phyloP scores from a whole-genome alignment of 768 basidiomycete species.

The Boletus speciosus region DNA sequence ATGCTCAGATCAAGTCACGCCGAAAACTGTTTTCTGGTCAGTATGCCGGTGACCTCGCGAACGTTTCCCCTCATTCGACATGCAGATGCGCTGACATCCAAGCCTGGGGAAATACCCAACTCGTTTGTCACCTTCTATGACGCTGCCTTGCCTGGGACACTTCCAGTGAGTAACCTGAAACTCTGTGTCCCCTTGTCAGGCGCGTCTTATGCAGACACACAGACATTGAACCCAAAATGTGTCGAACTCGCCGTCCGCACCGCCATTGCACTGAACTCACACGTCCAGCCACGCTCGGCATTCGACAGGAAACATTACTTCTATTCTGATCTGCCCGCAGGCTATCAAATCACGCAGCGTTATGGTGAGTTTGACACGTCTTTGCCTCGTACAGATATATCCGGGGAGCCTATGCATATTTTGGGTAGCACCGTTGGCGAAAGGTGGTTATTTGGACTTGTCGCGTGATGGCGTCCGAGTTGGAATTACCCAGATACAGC shows the following conservation, averaged over 20 bases:
- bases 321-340: constrained; percentile 89
- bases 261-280: constrained; percentile 68
- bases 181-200: background rate
- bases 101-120: constrained; percentile 58
- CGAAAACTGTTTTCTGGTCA: constrained; percentile 83
- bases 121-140: constrained; percentile 74
- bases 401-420: background rate
- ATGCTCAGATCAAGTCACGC: constrained; percentile 87
- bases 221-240: constrained; percentile 56
- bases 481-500: constrained; percentile 90
- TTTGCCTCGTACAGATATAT: background rate
- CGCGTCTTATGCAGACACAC: background rate
- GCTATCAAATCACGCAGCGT: constrained; percentile 97
- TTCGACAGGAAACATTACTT: constrained; percentile 99
- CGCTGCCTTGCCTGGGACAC: constrained; percentile 88
- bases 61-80: background rate
- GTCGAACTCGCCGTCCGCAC: constrained; percentile 80
- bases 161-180: constrained; percentile 60
- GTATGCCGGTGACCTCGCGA: constrained; percentile 13
- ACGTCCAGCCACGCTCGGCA: constrained; percentile 65
- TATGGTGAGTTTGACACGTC: constrained; percentile 53
- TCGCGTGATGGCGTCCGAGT: constrained; percentile 44
- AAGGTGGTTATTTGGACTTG: constrained; percentile 55
- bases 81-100: constrained; percentile 41
- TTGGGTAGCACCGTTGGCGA: constrained; percentile 71